Conservation (phyloP, 495 filamentous ascomycete genomes). For the Thozetella sp. region DNA sequence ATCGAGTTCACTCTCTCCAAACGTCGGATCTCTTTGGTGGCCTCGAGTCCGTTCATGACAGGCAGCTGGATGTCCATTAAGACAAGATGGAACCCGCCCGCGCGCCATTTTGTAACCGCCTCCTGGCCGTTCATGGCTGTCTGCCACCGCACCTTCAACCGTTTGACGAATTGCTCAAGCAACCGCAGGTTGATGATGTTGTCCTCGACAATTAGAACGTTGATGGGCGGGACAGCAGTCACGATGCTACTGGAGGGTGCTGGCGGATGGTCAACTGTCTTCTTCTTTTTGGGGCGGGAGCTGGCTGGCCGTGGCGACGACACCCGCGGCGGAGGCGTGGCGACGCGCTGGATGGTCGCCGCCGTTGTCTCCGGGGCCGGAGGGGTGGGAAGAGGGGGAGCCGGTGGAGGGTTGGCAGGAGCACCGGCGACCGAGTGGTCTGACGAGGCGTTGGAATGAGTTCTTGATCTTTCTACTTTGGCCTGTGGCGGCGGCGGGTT, state of each 20-base stretch:
- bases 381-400: conserved; percentile 62
- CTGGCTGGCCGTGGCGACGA: conserved; percentile 56
- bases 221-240: conserved; percentile 91
- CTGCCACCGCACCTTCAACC: conserved; percentile 96
- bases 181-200: conserved; percentile 96
- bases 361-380: conserved; percentile 40
- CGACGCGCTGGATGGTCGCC: conserved; percentile 22
- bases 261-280: conserved; percentile 46
- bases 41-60: conserved; percentile 94
- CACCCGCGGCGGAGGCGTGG: conserved; percentile 61
- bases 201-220: conserved; percentile 96
- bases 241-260: conserved; percentile 72
- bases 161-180: conserved; percentile 93
- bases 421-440: conserved; percentile 34
- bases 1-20: conserved; percentile 89
- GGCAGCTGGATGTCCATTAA: conserved; percentile 99
- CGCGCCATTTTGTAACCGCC: conserved; percentile 88
- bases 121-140: conserved; percentile 93
- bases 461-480: conserved; percentile 40
- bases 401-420: conserved; percentile 30
- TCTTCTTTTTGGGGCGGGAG: conserved; percentile 56
- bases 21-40: conserved; percentile 94
- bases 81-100: conserved; percentile 95
- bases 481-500: conserved; percentile 24
- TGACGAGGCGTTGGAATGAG: conserved; percentile 55